Conservation (phyloP, 495 filamentous ascomycete species). For the Tuber umbilicatum region DNA sequence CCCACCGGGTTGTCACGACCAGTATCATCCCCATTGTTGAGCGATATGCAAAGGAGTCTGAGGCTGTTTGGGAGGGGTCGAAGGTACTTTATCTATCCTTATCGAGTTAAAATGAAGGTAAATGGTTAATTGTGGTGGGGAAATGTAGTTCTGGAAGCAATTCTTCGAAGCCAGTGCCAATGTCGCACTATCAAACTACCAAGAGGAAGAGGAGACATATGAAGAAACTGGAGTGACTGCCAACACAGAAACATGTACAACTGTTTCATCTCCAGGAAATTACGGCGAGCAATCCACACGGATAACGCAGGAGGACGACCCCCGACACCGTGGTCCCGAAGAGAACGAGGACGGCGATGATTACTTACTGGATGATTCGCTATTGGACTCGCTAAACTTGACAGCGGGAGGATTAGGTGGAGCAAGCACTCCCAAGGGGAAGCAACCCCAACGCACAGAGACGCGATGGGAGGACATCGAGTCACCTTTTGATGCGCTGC, state of each 20-base stretch:
- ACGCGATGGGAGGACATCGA: slow-evolving; percentile 55
- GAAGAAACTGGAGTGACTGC: slow-evolving; percentile 44
- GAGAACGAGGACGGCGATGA: slow-evolving; percentile 48
- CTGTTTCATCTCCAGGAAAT: slow-evolving; percentile 42
- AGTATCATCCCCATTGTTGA: slow-evolving; percentile 93
- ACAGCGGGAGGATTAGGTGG: slow-evolving; percentile 43
- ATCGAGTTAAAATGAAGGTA: not conserved
- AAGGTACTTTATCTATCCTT: slow-evolving; percentile 53
- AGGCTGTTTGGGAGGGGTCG: slow-evolving; percentile 91
- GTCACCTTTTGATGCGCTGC: slow-evolving; percentile 58
- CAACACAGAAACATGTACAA: slow-evolving; percentile 43
- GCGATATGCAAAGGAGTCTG: slow-evolving; percentile 89
- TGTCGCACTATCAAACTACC: slow-evolving; percentile 92
- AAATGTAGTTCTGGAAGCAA: slow-evolving; percentile 93
- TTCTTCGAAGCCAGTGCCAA: slow-evolving; percentile 99
- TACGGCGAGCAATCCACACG: slow-evolving; percentile 40
- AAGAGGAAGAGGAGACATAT: slow-evolving; percentile 60
- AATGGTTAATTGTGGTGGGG: slow-evolving; percentile 20
- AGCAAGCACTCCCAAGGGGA: slow-evolving; percentile 51
- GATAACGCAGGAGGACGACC: slow-evolving; percentile 41
- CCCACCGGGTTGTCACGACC: slow-evolving; percentile 90
- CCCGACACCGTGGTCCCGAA: slow-evolving; percentile 19
- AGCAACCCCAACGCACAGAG: slow-evolving; percentile 45
- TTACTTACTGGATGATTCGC: slow-evolving; percentile 52
- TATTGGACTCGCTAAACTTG: slow-evolving; percentile 48